Percentiles rank a stretch among this genome's conserved stretches.
Conservation (phyloP, 108 stramenopile species). For the Pseudonitzschia multistriata region DNA sequence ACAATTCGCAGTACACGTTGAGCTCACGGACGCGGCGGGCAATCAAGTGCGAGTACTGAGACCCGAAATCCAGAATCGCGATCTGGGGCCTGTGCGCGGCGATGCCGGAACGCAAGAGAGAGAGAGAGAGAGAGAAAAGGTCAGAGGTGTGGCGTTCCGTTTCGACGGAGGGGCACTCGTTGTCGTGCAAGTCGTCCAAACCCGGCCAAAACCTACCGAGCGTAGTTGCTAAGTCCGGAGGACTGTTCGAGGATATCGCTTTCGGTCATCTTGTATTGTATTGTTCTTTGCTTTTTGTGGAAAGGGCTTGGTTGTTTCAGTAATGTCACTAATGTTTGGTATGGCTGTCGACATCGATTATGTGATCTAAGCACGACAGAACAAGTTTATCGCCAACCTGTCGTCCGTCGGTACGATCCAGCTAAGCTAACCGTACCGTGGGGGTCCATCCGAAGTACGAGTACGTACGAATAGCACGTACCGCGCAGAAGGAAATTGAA, state of each 20-base stretch:
- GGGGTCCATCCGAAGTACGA: no score
- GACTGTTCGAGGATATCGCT: slow-evolving; percentile 70
- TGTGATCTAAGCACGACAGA: no score
- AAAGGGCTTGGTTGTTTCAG: not conserved
- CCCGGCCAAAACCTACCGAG: slow-evolving; percentile 43
- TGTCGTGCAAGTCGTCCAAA: not conserved
- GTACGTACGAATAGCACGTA: no score
- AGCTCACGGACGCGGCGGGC: slow-evolving; percentile 96
- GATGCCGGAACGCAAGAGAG: slow-evolving; percentile 1
- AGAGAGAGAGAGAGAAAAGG: not conserved
- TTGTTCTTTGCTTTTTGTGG: not conserved
- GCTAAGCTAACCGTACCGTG: no score
- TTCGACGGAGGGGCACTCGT: not conserved
- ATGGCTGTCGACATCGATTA: no score
- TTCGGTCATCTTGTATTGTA: slow-evolving; percentile 14
- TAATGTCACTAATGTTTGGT: no score
- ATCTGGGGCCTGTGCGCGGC: slow-evolving; percentile 73
- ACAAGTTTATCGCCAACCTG: no score
- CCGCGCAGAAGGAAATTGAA: no score
- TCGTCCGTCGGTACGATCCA: no score
- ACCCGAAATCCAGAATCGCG: slow-evolving; percentile 98
- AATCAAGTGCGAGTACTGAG: slow-evolving; percentile 98
- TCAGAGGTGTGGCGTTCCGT: not conserved
- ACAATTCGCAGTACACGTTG: slow-evolving; percentile 96
- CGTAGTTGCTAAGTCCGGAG: slow-evolving; percentile 64